Base-by-base conservation (phyloP, 2,329 filamentous ascomycete species). In the Colletotrichum magnum region DNA sequence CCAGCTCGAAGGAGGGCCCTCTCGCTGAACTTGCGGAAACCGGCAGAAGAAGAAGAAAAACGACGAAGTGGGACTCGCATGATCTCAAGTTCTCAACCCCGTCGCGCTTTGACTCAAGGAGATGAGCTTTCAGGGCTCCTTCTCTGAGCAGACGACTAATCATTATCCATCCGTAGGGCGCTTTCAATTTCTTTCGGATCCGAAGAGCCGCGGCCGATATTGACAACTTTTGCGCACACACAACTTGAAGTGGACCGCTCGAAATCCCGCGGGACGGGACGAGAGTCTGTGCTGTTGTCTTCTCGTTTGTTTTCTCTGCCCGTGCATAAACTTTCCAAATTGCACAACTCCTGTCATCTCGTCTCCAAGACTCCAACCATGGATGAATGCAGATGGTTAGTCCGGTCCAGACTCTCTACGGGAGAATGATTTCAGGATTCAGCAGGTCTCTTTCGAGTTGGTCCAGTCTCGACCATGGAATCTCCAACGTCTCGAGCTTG, bases 231-330 rank as follows among this genome's bases (percentile, higher is more conserved):
- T 43, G 41, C 13, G 13, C 12, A 16, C 41, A 43, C 3, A 16
- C 16, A 26, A 16, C n/a, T 24, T 58, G 48, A 13, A 24, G 41
- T 54, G 28, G 41, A 48, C 45, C 39, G 36, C 3, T 7, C 28
- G 10, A 32, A 43, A 45, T n/a, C 32, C 10, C 21, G 21, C 62
- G 51, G 66, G 62, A 66, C 51, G 66, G 66, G 54, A 60, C 66
- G 61, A 48, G 26, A 51, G 66, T 66, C 50, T 60, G 61, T 66
- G 66, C 66, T 64, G 51, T 3, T n/a, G 28, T 24, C 7, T 39
- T 58, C 43, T 54, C 50, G 54, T 58, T 16, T 36, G 21, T 51
- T 18, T 36, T 1, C 53, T 54, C 52, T 16, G 47, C 47, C 13
- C 32, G 9, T 24, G 48, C 24, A 56, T 47, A 32, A 64, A 4